Evolutionary conservation across 768 basidiomycete genomes (phyloP).

Genomic region (Pleurotus djamor): DNA sequence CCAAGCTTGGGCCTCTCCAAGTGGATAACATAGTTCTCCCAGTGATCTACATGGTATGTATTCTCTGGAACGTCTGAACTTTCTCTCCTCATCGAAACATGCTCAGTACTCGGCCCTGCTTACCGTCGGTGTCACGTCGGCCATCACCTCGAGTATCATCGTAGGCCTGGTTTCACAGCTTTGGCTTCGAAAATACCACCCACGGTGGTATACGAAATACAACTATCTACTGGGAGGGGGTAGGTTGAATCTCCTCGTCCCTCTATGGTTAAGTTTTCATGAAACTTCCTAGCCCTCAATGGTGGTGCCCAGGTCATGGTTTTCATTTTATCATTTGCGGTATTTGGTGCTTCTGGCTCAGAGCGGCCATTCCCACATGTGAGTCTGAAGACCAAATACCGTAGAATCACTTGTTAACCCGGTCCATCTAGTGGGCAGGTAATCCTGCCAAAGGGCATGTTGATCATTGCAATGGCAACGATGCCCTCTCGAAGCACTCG

Average conservation of each 20-base stretch:
- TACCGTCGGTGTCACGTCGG: constrained; percentile 53
- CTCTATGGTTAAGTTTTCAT: neutral
- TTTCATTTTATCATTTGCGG: constrained; percentile 62
- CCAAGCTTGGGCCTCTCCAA: constrained; percentile 48
- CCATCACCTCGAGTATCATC: constrained; percentile 41
- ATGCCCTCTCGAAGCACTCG: constrained; percentile 28
- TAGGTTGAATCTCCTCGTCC: neutral
- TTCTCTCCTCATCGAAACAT: neutral
- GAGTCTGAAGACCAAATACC: constrained; percentile 8
- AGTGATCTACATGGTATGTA: constrained; percentile 47
- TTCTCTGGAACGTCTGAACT: neutral
- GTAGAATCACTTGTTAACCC: too few relatives aligned
- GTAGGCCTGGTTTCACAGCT: constrained; percentile 58
- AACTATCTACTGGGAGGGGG: constrained; percentile 64
- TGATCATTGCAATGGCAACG: constrained; percentile 61
- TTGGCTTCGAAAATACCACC: constrained; percentile 54
- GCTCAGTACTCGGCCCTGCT: constrained; percentile 38
- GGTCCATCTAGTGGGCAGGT: constrained; percentile 42
- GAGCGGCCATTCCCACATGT: constrained; percentile 47
- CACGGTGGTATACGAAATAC: constrained; percentile 67
- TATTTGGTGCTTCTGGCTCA: constrained; percentile 56
- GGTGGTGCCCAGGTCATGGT: constrained; percentile 67
- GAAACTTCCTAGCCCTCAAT: constrained; percentile 38
- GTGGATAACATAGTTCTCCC: constrained; percentile 52
- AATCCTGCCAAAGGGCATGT: constrained; percentile 52